A percentile compares a stretch with the other conserved stretches of the same genome.
phyloP scores from a whole-genome alignment of 495 filamentous ascomycete species.

The Lepidopterella palustris region DNA sequence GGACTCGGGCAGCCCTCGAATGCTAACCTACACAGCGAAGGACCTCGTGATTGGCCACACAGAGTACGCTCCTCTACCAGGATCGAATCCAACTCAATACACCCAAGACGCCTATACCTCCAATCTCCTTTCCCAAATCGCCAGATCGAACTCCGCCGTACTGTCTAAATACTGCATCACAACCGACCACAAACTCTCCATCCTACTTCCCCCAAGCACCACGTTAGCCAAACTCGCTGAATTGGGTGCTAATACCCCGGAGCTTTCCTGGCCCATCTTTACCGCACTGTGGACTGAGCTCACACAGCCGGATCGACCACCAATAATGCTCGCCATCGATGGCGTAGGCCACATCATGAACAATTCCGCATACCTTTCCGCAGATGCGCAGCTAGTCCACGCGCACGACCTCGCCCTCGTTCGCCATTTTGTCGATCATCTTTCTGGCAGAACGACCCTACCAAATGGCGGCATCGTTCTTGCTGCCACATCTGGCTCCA shows the following conservation, averaged over 20 bases:
- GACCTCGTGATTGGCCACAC: constrained; percentile 74
- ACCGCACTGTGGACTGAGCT: constrained; percentile 76
- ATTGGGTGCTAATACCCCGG: constrained; percentile 64
- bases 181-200: constrained; percentile 54
- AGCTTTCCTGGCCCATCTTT: constrained; percentile 75
- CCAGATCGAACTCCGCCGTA: constrained; percentile 62
- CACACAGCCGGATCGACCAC: constrained; percentile 60
- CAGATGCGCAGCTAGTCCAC: constrained; percentile 68
- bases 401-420: constrained; percentile 76
- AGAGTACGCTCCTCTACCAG: constrained; percentile 65
- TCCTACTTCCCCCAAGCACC: constrained; percentile 50
- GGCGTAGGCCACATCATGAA: constrained; percentile 74
- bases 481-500: constrained; percentile 62
- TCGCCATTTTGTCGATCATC: constrained; percentile 62
- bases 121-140: constrained; percentile 61
- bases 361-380: constrained; percentile 60
- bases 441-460: constrained; percentile 54
- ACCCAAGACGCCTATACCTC: constrained; percentile 70
- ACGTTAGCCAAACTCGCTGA: constrained; percentile 62
- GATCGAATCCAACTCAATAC: constrained; percentile 55
- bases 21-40: constrained; percentile 49
- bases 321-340: constrained; percentile 72
- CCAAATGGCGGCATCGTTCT: constrained; percentile 74
- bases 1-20: constrained; percentile 9
- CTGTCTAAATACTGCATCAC: constrained; percentile 53